Percentiles rank a stretch among this genome's conserved stretches.
Evolutionary conservation across 2,329 filamentous ascomycete genomes (phyloP).

Genomic region (Aspergillus sp.): DNA sequence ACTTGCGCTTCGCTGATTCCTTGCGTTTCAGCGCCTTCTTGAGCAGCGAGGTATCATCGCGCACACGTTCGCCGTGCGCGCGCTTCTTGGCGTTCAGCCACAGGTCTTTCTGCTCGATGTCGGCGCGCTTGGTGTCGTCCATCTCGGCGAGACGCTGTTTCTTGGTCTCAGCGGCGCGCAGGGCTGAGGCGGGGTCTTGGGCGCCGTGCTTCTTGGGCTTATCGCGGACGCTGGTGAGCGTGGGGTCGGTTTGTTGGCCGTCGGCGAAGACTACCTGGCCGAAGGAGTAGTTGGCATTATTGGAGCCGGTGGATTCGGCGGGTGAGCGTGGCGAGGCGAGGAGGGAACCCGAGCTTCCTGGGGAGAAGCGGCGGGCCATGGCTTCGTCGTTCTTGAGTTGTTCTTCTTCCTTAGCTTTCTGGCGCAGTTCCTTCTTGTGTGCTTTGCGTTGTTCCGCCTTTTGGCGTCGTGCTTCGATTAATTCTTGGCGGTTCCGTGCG

Average conservation of each 20-base stretch:
- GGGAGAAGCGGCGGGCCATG: slow-evolving; percentile 46
- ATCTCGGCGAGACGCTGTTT: slow-evolving; percentile 68
- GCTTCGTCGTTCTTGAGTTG: slow-evolving; percentile 53
- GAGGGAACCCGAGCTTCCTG: slow-evolving; percentile 52
- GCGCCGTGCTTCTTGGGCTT: slow-evolving; percentile 71
- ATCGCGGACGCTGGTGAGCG: slow-evolving; percentile 54
- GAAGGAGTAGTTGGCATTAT: slow-evolving; percentile 71
- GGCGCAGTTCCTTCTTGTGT: slow-evolving; percentile 77
- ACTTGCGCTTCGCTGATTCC: slow-evolving; percentile 82
- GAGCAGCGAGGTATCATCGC: slow-evolving; percentile 74
- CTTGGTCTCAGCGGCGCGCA: slow-evolving; percentile 80
- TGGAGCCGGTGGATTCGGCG: slow-evolving; percentile 30
- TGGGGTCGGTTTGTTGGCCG: slow-evolving; percentile 68
- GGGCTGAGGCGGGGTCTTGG: slow-evolving; percentile 73
- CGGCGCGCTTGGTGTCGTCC: slow-evolving; percentile 70
- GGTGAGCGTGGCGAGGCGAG: slow-evolving; percentile 47
- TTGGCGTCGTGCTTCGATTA: slow-evolving; percentile 78
- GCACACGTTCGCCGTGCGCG: slow-evolving; percentile 80
- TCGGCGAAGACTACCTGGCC: slow-evolving; percentile 86
- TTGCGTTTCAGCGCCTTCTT: slow-evolving; percentile 95
- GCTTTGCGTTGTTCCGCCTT: slow-evolving; percentile 82
- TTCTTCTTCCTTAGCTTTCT: slow-evolving; percentile 71
- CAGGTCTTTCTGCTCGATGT: slow-evolving; percentile 85
- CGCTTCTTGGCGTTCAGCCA: slow-evolving; percentile 89
- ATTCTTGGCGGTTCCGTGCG: slow-evolving; percentile 77